Evolutionary conservation across 495 filamentous ascomycete species (phyloP), one percentile per base, ranked within the genome.

Genomic region (Penicillium goetzii): DNA sequence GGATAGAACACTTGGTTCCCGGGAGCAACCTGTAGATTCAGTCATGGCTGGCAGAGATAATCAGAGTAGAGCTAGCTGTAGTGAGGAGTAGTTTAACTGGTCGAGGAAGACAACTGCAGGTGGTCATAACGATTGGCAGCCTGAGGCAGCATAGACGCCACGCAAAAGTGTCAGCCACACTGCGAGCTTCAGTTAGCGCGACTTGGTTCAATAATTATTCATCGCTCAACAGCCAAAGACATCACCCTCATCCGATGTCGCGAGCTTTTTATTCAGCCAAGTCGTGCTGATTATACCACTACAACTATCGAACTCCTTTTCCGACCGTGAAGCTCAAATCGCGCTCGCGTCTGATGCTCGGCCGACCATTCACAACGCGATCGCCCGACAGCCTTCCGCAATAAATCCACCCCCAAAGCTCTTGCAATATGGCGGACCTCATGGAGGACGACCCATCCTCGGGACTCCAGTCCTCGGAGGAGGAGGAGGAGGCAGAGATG

Each of bases 401-500:
- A 30, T 21, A 55, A 55, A 21, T 21, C 21, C 26, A 25, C 38
- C 54, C 43, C 53, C 40, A 11, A 53, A 58, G 28, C 32, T 25
- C 43, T 19, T 45, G 34, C 23, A 41, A 19, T 21, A 73, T 73
- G 71, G 55, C 69, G 15, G 65, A 72, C 58, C 67, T 54, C 14
- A 71, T 78, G 70, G 68, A 74, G 50, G 66, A 76, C 8, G 72
- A 79, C 23, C 66, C 68, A 23, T 62, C 72, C 15, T 68, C 76
- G 19, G 72, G 67, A 26, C 52, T 63, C 11, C 72, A 72, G 50
- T 73, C 74, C 34, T 74, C 73, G 5, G 71, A 78, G 33, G 73
- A 76, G 41, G 79, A 79, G 19, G 76, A 76, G 36, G 59, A 58
- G 25, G 54, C 23, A 25, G 78, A 75, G 41, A 63, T 68, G n/a